These are phyloP conservation scores for Chenopodium berlandieri DNA, from an alignment of 148 eudicot species.

Conservation along the genomic window DNA sequence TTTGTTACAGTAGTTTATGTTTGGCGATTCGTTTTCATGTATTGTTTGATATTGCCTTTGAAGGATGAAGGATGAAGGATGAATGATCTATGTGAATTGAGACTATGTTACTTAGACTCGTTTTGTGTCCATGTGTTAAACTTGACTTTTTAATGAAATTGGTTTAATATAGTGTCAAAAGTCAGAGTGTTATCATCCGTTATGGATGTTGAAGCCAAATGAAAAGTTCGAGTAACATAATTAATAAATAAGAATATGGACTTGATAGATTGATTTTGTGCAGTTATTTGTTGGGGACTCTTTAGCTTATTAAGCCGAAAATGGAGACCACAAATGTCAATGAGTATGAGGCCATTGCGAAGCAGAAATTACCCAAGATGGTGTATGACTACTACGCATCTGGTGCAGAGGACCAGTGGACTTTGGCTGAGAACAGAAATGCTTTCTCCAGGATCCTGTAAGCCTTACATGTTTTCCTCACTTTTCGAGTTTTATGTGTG, in stretches of 20 bases:
- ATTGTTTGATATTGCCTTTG: neutral
- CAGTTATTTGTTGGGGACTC: conserved; percentile 6
- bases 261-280: neutral
- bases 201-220: too few species aligned
- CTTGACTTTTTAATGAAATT: neutral
- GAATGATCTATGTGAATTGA: neutral
- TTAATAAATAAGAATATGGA: neutral
- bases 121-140: neutral
- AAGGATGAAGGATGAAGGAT: too few species aligned
- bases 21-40: neutral
- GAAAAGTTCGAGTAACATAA: too few species aligned
- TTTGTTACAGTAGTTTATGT: neutral
- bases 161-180: neutral
- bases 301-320: conserved; percentile 4
- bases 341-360: conserved; percentile 92
- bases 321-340: conserved; percentile 86
- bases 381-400: conserved; percentile 96
- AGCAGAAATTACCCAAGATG: conserved; percentile 93
- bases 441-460: conserved; percentile 95
- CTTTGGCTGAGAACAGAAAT: conserved; percentile 83
- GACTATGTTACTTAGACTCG: neutral
- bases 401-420: conserved; percentile 99
- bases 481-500: neutral
- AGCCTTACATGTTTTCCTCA: conserved; percentile 10
- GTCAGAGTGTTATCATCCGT: neutral